These are phyloP conservation scores for Pterocarpus santalinus DNA, from an alignment of 306 rosid species.

Conservation along the genomic window DNA sequence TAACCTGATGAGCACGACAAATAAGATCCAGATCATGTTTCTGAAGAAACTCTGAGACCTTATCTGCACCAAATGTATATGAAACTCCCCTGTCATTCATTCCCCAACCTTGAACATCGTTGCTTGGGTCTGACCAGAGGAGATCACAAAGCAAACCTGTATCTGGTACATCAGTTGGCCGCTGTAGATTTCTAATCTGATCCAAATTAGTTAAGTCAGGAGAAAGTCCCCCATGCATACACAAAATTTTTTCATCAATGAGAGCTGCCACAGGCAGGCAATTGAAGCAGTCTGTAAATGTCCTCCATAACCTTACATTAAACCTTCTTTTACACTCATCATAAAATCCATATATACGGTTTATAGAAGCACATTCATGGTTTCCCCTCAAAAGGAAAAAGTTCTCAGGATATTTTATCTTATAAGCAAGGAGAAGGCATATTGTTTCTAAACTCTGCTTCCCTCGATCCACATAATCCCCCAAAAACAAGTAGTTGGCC, in stretches of 20 bases:
- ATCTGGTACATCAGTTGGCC: constrained; percentile 89
- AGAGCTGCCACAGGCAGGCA: constrained; percentile 92
- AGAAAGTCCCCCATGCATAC: constrained; percentile 94
- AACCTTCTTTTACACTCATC: constrained; percentile 94
- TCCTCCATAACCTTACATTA: constrained; percentile 84
- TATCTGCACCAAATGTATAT: constrained; percentile 86
- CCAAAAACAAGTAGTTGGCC: constrained; percentile 81
- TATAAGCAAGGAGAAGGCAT: constrained; percentile 58
- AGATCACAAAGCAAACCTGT: constrained; percentile 93
- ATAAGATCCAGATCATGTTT: constrained; percentile 92
- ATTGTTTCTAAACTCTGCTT: constrained; percentile 67
- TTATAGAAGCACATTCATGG: constrained; percentile 92
- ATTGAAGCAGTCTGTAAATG: constrained; percentile 83
- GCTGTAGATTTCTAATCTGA: constrained; percentile 70
- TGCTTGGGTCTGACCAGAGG: constrained; percentile 92
- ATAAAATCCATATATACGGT: constrained; percentile 89
- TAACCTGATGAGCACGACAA: constrained; percentile 97
- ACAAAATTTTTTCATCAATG: constrained; percentile 82
- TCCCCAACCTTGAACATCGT: constrained; percentile 84
- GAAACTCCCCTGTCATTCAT: constrained; percentile 87
- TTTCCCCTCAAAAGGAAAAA: constrained; percentile 65
- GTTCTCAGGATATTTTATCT: constrained; percentile 58
- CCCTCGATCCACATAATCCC: constrained; percentile 71
- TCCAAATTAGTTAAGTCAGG: constrained; percentile 77
- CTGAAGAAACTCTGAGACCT: constrained; percentile 75